Percentiles rank a stretch among this genome's conserved stretches.
phyloP scores from a whole-genome alignment of 352 stramenopile species.

The Phytophthora sp. region DNA sequence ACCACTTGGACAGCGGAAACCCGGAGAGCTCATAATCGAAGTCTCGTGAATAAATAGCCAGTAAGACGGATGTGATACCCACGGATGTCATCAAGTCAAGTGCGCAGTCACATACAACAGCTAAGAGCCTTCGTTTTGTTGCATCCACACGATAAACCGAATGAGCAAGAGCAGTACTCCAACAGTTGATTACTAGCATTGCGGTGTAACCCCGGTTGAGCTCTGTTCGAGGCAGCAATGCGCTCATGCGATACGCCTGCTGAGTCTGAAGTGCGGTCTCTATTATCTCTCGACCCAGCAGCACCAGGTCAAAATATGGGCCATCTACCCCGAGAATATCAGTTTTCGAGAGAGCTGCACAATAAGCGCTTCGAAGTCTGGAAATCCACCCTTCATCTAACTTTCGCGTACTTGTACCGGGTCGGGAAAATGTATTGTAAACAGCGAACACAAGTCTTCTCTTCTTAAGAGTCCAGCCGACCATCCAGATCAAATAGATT shows the following conservation, averaged over 20 bases:
- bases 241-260: slow-evolving; percentile 28
- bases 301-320: slow-evolving; percentile 17
- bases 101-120: slow-evolving; percentile 25
- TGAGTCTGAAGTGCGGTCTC: slow-evolving; percentile 24
- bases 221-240: slow-evolving; percentile 8
- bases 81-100: slow-evolving; percentile 37
- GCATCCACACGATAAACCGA: slow-evolving; percentile 6
- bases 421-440: slow-evolving; percentile 1
- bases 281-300: slow-evolving; percentile 17
- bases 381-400: not conserved
- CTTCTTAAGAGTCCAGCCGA: slow-evolving; percentile 12
- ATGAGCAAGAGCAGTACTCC: slow-evolving; percentile 25
- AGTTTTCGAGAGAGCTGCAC: not conserved
- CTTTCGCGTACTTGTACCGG: not conserved
- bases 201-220: slow-evolving; percentile 24
- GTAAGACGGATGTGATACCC: slow-evolving; percentile 11
- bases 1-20: slow-evolving; percentile 26
- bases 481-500: slow-evolving; percentile 15
- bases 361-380: not conserved
- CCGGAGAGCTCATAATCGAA: slow-evolving; percentile 13
- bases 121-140: slow-evolving; percentile 26
- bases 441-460: not conserved
- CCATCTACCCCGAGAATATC: slow-evolving; percentile 12
- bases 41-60: slow-evolving; percentile 8
- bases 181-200: slow-evolving; percentile 34